These are phyloP conservation scores for Aspergillus piperis DNA, from an alignment of 2,329 filamentous ascomycete species.

Conservation along the genomic window DNA sequence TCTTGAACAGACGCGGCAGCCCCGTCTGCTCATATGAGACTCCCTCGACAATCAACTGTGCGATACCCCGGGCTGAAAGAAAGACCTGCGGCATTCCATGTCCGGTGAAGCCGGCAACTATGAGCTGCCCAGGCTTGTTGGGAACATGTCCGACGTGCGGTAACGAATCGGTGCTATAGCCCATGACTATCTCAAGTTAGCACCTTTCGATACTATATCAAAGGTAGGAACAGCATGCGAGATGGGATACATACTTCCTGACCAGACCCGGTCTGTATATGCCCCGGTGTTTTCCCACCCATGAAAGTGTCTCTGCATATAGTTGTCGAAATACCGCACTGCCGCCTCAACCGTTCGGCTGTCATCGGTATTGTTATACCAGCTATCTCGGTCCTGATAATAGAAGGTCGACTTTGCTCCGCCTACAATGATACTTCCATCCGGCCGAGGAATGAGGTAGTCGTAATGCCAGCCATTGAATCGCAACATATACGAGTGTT, in stretches of 20 bases:
- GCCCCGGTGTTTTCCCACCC: conserved; percentile 40
- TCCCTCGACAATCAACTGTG: conserved; percentile 52
- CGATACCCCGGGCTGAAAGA: conserved; percentile 60
- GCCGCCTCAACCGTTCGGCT: conserved; percentile 50
- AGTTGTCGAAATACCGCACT: conserved; percentile 42
- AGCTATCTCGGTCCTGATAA: conserved; percentile 26
- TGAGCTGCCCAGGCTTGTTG: conserved; percentile 51
- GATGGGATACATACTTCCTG: conserved; percentile 33
- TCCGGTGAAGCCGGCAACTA: conserved; percentile 64
- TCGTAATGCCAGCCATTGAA: conserved; percentile 61
- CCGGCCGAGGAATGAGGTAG: conserved; percentile 64
- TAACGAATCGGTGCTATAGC: conserved; percentile 52
- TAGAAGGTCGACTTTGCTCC: conserved; percentile 56
- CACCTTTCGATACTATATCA: background rate
- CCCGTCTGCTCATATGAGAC: conserved; percentile 28
- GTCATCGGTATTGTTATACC: conserved; percentile 54
- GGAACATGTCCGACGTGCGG: conserved; percentile 56
- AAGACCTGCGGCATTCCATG: conserved; percentile 68
- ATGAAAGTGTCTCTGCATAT: conserved; percentile 40
- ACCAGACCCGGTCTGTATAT: conserved; percentile 37
- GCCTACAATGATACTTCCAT: conserved; percentile 61
- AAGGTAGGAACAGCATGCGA: background rate
- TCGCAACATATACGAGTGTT: conserved; percentile 62
- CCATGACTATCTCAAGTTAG: conserved; percentile 50
- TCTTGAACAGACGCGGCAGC: conserved; percentile 36